Percentiles rank a stretch among this genome's conserved stretches.
Conservation (phyloP, 768 basidiomycete species). For the Mycena belliarum region DNA sequence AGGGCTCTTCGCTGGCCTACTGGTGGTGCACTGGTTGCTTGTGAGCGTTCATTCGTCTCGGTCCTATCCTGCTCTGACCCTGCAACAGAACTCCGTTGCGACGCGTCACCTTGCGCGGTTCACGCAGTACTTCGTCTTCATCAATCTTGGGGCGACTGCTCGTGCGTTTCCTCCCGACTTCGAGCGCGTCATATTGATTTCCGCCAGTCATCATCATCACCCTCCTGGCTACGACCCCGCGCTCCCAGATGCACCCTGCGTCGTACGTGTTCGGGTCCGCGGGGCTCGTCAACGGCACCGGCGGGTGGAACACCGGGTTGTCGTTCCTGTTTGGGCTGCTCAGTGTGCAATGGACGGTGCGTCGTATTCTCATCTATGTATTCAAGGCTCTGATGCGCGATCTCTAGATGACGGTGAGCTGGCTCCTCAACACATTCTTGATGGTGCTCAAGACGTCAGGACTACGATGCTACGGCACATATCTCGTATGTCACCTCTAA, state of each 20-base stretch:
- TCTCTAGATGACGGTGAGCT: conserved; percentile 56
- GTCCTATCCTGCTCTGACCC: neutral
- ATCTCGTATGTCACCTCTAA: conserved; percentile 58
- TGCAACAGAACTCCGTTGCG: conserved; percentile 62
- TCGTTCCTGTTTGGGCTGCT: conserved; percentile 85
- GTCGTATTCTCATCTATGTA: conserved; percentile 25
- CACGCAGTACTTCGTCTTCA: conserved; percentile 79
- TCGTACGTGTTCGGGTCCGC: conserved; percentile 76
- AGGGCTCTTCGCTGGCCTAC: conserved; percentile 73
- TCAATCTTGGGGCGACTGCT: conserved; percentile 81
- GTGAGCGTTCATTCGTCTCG: conserved; percentile 33
- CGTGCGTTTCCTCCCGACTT: conserved; percentile 36
- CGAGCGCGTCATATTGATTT: conserved; percentile 1
- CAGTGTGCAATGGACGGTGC: conserved; percentile 85
- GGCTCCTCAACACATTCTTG: neutral
- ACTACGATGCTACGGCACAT: conserved; percentile 81
- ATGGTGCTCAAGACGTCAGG: conserved; percentile 37
- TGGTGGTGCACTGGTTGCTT: conserved; percentile 76
- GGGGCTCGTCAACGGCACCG: conserved; percentile 78
- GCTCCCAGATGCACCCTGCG: conserved; percentile 79
- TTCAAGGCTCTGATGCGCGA: conserved; percentile 1
- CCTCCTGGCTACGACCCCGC: conserved; percentile 71
- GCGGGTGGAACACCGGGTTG: conserved; percentile 77
- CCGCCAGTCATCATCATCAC: conserved; percentile 80
- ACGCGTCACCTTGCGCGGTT: conserved; percentile 75